A percentile compares a stretch with the other conserved stretches of the same genome.
Conservation (phyloP, 2,329 filamentous ascomycete genomes). For the Exophiala spinifera region DNA sequence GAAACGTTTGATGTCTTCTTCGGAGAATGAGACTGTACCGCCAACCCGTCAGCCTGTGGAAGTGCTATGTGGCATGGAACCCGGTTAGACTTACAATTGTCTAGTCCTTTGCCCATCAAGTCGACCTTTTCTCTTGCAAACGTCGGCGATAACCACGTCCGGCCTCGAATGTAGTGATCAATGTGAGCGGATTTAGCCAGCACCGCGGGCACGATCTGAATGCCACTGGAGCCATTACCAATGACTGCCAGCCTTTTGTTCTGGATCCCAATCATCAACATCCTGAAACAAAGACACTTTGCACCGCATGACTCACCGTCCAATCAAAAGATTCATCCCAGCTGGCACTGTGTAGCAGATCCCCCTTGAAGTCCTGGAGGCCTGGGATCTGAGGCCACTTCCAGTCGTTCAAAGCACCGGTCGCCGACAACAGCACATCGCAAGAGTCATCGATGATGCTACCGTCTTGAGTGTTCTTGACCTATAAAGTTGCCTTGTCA, state of each 20-base stretch:
- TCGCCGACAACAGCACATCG: constrained; percentile 30
- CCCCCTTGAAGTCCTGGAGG: constrained; percentile 35
- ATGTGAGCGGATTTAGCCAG: constrained; percentile 30
- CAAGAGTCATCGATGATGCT: constrained; percentile 9
- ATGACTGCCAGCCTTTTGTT: constrained; percentile 29
- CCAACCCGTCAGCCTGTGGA: neutral
- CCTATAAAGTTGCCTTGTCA: constrained; percentile 4
- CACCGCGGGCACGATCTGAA: constrained; percentile 37
- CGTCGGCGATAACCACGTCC: constrained; percentile 23
- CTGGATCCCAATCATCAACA: constrained; percentile 22
- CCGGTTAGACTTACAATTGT: constrained; percentile 23
- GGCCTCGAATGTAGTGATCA: constrained; percentile 30
- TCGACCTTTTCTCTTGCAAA: constrained; percentile 17
- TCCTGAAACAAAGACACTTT: too few species aligned
- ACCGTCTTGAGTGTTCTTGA: constrained; percentile 26
- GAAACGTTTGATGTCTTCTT: constrained; percentile 12
- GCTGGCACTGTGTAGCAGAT: constrained; percentile 34
- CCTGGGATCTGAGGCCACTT: constrained; percentile 35
- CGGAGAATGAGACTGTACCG: constrained; percentile 25
- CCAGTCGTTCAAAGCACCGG: constrained; percentile 32
- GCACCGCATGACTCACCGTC: constrained; percentile 1
- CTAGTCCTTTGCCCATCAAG: constrained; percentile 21
- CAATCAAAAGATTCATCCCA: constrained; percentile 34
- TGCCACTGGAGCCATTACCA: constrained; percentile 29
- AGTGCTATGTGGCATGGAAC: too few species aligned